These are phyloP conservation scores for Ustulina deusta DNA, from an alignment of 2,329 filamentous ascomycete species.

Conservation along the genomic window DNA sequence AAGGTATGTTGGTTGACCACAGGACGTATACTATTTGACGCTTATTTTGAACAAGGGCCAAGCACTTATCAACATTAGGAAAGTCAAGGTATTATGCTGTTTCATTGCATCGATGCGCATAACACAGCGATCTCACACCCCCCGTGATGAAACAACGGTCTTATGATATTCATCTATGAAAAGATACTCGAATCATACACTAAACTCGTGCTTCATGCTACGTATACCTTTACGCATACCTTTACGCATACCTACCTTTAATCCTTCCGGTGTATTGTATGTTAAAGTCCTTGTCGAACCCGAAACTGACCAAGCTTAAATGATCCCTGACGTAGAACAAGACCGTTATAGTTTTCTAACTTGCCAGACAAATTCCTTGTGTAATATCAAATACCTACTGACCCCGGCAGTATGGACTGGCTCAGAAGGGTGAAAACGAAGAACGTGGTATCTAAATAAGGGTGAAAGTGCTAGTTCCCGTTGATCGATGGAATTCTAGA, in stretches of 20 bases:
- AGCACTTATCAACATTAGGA: conserved; percentile 22
- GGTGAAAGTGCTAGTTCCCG: conserved; percentile 18
- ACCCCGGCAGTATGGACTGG: conserved; percentile 21
- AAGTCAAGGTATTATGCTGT: conserved; percentile 6
- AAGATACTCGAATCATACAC: neutral
- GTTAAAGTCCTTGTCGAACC: neutral
- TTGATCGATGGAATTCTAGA: conserved; percentile 2
- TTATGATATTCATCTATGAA: neutral
- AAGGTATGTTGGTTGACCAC: neutral
- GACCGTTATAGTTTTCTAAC: neutral
- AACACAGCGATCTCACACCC: neutral
- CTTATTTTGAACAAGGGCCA: neutral
- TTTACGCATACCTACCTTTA: neutral
- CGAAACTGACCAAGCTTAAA: neutral
- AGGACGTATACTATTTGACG: neutral
- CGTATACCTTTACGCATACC: too few relatives aligned
- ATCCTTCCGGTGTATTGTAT: neutral
- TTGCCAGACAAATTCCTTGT: neutral
- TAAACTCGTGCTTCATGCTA: neutral
- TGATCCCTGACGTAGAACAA: neutral
- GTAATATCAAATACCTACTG: conserved; percentile 9
- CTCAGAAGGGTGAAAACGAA: neutral
- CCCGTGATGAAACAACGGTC: conserved; percentile 18
- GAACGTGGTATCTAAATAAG: conserved; percentile 11
- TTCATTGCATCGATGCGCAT: conserved; percentile 25